Evolutionary conservation across 1,284 basidiomycete species (phyloP).

Genomic region (Rhizoctonia solani): DNA sequence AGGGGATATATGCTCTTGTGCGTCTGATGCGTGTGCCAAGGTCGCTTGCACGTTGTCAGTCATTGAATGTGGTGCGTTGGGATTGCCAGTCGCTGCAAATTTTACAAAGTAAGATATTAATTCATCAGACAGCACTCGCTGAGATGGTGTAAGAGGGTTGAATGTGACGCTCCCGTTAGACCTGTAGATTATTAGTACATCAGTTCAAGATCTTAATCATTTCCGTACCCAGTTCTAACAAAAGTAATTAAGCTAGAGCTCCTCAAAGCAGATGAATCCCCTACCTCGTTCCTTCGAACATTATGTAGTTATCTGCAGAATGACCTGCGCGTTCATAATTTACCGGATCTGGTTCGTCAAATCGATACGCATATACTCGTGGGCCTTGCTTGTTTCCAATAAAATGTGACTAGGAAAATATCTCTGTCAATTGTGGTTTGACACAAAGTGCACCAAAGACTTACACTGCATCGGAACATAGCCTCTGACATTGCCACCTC

Average conservation of each 20-base stretch:
- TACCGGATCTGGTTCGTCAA: conserved; percentile 23
- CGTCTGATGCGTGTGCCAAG: too few species aligned
- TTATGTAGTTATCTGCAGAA: conserved; percentile 11
- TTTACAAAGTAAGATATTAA: not conserved
- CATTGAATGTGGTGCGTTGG: not conserved
- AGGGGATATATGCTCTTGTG: too few species aligned
- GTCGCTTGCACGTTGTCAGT: too few species aligned
- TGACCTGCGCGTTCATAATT: not conserved
- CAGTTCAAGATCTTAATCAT: not conserved
- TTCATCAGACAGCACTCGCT: conserved; percentile 20
- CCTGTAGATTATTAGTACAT: not conserved
- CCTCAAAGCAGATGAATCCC: not conserved
- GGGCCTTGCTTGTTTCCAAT: not conserved
- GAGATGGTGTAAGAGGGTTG: conserved; percentile 1
- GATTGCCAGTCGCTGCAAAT: conserved; percentile 13
- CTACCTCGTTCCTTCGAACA: conserved; percentile 21
- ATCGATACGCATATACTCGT: conserved; percentile 20
- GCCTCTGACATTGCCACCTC: not conserved
- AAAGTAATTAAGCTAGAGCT: not conserved
- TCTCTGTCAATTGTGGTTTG: not conserved
- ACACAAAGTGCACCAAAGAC: not conserved
- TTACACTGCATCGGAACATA: conserved; percentile 7
- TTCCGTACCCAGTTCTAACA: conserved; percentile 7
- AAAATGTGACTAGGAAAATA: not conserved
- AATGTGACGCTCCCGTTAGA: conserved; percentile 12